Conservation (phyloP, 306 rosid genomes). For the Prunus mume region DNA sequence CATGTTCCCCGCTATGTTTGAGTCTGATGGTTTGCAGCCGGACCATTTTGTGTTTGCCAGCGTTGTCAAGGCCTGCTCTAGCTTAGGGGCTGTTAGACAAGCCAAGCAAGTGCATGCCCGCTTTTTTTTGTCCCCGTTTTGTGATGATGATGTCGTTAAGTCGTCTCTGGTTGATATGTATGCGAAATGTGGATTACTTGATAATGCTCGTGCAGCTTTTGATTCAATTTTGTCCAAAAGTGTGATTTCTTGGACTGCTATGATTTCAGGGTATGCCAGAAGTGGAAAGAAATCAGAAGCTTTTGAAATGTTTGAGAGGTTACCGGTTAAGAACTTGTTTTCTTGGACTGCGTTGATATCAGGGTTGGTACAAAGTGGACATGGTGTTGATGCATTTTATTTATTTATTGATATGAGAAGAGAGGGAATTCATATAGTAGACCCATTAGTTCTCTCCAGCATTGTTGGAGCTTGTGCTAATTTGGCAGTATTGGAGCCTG, state of each 20-base stretch:
- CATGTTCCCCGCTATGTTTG: constrained; percentile 41
- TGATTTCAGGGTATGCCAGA: constrained; percentile 76
- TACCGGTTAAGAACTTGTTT: constrained; percentile 51
- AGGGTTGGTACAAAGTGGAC: constrained; percentile 82
- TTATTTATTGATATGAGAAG: constrained; percentile 68
- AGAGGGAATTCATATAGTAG: constrained; percentile 52
- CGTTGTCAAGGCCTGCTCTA: constrained; percentile 63
- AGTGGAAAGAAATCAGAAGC: constrained; percentile 66
- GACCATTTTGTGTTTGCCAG: constrained; percentile 80
- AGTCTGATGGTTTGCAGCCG: constrained; percentile 39
- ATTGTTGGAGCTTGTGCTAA: constrained; percentile 77
- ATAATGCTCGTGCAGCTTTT: constrained; percentile 57
- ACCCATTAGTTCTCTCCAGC: constrained; percentile 83
- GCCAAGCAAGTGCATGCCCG: constrained; percentile 73
- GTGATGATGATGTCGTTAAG: constrained; percentile 66
- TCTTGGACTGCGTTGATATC: constrained; percentile 92
- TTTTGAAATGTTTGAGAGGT: constrained; percentile 38
- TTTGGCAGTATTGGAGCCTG: constrained; percentile 66
- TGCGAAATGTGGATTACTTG: constrained; percentile 55
- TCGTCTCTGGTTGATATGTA: constrained; percentile 84
- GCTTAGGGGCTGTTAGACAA: constrained; percentile 37
- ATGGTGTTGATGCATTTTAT: constrained; percentile 48
- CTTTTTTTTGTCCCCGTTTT: constrained; percentile 50
- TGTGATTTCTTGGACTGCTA: constrained; percentile 67
- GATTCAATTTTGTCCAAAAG: constrained; percentile 46